Conservation (phyloP, 1,284 basidiomycete genomes). For the Thecaphora thlaspeos region DNA sequence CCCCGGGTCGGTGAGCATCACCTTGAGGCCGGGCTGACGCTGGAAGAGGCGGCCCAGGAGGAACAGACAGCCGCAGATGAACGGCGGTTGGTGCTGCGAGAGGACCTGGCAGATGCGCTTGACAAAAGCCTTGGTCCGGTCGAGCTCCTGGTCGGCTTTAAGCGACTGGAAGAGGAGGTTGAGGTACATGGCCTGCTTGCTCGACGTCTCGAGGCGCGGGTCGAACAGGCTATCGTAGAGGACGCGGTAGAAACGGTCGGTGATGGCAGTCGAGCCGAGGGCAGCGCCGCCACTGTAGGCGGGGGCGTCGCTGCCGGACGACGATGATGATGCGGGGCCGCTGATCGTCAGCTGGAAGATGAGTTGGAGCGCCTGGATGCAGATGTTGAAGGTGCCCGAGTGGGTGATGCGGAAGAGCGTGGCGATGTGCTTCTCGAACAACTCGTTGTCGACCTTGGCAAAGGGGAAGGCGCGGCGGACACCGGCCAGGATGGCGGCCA, state of each 20-base stretch:
- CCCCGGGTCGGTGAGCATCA: conserved; percentile 65
- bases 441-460: conserved; percentile 69
- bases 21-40: conserved; percentile 69
- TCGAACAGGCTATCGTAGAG: conserved; percentile 88
- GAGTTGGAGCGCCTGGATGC: conserved; percentile 88
- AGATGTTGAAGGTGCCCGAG: conserved; percentile 85
- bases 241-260: conserved; percentile 78
- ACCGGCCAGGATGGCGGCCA: conserved; percentile 88
- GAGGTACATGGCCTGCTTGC: conserved; percentile 96
- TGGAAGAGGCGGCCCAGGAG: conserved; percentile 69
- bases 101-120: conserved; percentile 84
- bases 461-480: conserved; percentile 94
- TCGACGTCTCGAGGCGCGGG: conserved; percentile 74
- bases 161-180: conserved; percentile 91
- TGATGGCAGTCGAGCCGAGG: conserved; percentile 56
- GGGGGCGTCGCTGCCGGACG: too few species aligned
- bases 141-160: conserved; percentile 71
- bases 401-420: conserved; percentile 95
- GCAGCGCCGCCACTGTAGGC: too few species aligned
- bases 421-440: conserved; percentile 82
- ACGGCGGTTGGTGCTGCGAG: conserved; percentile 74
- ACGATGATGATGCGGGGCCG: conserved; percentile 19
- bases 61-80: conserved; percentile 81
- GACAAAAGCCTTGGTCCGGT: conserved; percentile 78
- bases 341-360: conserved; percentile 72